Base-by-base conservation (phyloP, 2,329 filamentous ascomycete genomes). In the Xylaria sp. region DNA sequence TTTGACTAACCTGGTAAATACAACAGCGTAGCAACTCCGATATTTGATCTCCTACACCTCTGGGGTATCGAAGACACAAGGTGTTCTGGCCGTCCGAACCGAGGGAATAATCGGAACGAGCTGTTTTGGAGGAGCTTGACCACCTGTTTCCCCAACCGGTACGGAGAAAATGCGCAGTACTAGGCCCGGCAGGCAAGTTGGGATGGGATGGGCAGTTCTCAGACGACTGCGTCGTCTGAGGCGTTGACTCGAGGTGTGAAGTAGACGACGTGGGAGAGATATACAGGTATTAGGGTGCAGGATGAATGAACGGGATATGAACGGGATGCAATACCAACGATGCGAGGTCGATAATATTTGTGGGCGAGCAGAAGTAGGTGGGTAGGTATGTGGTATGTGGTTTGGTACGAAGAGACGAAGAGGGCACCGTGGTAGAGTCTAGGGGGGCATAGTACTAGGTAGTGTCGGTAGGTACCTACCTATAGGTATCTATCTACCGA, bases 141-240 rank as follows among this genome's bases (percentile, higher is more conserved):
- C 49, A 56, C 47, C 31, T 53, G 54, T 60, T 66, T 57, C 63
- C 63, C 43, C 38, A 63, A 66, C 17, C 51, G 60, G 56, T 40
- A 58, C 64, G 61, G 64, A 66, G 55, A 48, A 23, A 23, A 17
- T 31, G 46, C 25, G 15, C 48, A 31, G 29, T 25, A 51, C 43
- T 38, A 25, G 31, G 31, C 19, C 23, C 11, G 15, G 37, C 13
- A 6, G 3, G 1, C 2, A 19, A 29, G 8, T 37, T 21, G 46
- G 10, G n/a, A n/a, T 49, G 25, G 21, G 31, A 44, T 41, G 51
- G 43, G 47, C 33, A 51, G 37, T 17, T 41, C 37, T 25, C 15
- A 19, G n/a, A 27, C 29, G 43, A 46, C 19, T n/a, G 48, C 49
- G 37, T 47, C n/a, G 40, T 23, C 13, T 13, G 27, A 27, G 41